phyloP scores from a whole-genome alignment of 495 filamentous ascomycete species.

The Pyrenula aspistea region DNA sequence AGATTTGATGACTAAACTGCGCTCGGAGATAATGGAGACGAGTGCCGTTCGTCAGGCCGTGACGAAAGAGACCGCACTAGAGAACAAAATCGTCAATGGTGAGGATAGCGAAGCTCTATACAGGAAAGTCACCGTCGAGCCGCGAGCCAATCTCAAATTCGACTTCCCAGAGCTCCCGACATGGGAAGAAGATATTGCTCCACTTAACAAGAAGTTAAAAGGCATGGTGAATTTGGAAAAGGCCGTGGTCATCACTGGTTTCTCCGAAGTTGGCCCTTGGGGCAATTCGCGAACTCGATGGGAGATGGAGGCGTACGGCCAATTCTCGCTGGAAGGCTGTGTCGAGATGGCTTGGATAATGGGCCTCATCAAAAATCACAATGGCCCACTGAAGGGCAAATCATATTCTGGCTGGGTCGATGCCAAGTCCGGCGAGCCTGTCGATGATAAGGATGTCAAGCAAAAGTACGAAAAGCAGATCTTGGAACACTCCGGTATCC shows the following conservation, averaged over 20 bases:
- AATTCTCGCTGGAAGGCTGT: conserved; percentile 95
- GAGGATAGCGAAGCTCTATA: conserved; percentile 86
- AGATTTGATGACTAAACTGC: conserved; percentile 76
- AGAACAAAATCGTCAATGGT: conserved; percentile 96
- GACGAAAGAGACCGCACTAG: conserved; percentile 87
- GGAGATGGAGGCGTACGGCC: conserved; percentile 97
- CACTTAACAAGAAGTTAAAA: conserved; percentile 74
- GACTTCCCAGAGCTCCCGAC: conserved; percentile 82
- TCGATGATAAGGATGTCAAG: conserved; percentile 97
- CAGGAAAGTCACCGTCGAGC: conserved; percentile 83
- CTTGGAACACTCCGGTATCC: conserved; percentile 93
- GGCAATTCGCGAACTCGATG: conserved; percentile 95
- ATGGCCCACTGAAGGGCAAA: conserved; percentile 95
- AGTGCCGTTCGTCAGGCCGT: conserved; percentile 89
- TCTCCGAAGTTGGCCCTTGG: conserved; percentile 94
- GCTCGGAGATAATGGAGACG: conserved; percentile 85
- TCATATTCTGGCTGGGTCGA: conserved; percentile 97
- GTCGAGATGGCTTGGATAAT: conserved; percentile 99
- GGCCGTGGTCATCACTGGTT: conserved; percentile 94
- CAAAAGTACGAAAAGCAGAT: conserved; percentile 92
- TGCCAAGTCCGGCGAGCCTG: conserved; percentile 81
- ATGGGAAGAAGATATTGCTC: conserved; percentile 83
- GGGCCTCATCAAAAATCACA: conserved; percentile 97
- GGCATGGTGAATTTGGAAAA: conserved; percentile 98
- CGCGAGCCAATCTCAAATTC: conserved; percentile 94